phyloP scores from a whole-genome alignment of 106 monocot genomes.

The Allium sativum region DNA sequence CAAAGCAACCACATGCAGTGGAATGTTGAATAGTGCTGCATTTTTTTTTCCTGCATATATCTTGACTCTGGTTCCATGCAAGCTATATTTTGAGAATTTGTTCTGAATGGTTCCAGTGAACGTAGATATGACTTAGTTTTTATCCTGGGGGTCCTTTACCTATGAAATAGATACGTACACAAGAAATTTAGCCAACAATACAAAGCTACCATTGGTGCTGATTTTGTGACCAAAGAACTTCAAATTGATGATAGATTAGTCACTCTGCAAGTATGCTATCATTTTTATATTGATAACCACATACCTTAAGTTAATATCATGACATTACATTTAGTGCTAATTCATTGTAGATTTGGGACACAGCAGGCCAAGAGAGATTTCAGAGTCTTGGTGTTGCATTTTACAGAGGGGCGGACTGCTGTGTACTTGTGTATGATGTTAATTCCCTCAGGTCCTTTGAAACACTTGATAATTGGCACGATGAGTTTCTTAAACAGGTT shows the following conservation, averaged over 20 bases:
- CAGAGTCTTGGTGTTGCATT: conserved; percentile 80
- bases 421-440: conserved; percentile 87
- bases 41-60: neutral
- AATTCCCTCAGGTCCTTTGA: conserved; percentile 69
- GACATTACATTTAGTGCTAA: conserved; percentile 1
- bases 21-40: neutral
- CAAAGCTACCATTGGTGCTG: conserved; percentile 79
- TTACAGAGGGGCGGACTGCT: conserved; percentile 86
- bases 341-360: conserved; percentile 79
- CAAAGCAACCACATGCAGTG: neutral
- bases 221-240: conserved; percentile 78
- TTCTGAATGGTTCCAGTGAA: neutral
- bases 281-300: neutral
- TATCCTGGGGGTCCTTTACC: conserved; percentile 9
- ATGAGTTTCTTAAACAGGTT: conserved; percentile 82
- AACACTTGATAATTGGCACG: conserved; percentile 71
- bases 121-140: too few species aligned
- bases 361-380: conserved; percentile 89
- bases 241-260: conserved; percentile 55
- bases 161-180: conserved; percentile 66
- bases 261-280: conserved; percentile 56
- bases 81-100: neutral
- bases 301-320: neutral
- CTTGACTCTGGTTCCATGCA: neutral
- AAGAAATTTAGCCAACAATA: conserved; percentile 77